Base-by-base conservation (phyloP, 352 stramenopile genomes). In the Pythium myriotylum region DNA sequence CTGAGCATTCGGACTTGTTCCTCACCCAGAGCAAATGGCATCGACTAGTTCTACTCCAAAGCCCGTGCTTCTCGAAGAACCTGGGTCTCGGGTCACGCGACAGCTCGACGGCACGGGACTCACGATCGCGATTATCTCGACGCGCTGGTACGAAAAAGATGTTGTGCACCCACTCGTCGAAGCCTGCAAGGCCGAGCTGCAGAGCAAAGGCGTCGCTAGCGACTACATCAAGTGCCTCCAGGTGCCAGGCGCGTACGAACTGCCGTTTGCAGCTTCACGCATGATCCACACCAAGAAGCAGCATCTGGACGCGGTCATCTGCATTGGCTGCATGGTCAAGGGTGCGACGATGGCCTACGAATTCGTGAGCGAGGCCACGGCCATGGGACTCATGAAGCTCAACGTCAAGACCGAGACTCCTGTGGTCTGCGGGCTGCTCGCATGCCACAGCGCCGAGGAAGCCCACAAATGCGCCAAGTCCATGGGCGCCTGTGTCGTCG, bases 261-360 rank as follows among this genome's bases (percentile, higher is more conserved):
- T 99, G 16, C 96, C 97, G 13, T 95, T 96, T 48, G 90, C 92
- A 10, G 96, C 97, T 17, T 83, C 86, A 16, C 79, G 77, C 1
- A 53, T 92, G 60, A 84, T 95, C 41, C 43, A 88, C 57, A 91
- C 78, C 42, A 85, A 85, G 64, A 61, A 76, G 20, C 74, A 90
- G 19, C 88, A 86, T 20, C 84, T 98, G 17, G 97, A 99, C 74
- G 95, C 93, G 14, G 95, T 99, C 52, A 86, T 99, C 52, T 98
- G 89, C 68, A 85, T 98, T 53, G 97, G 97, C 12, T 98, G 92
- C 63, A 85, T 97, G 54, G 83, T 97, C 54, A 98, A 98, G 50
- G 96, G 96, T 23, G 90, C 95, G 16, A 99, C 97, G 17, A 96
- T 98, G 77, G 92, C 98, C 71, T 99, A 98, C 70, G 95, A 99